Evolutionary conservation across 2,329 filamentous ascomycete genomes (phyloP).

Genomic region (Calonectria pseudoreteaudii): DNA sequence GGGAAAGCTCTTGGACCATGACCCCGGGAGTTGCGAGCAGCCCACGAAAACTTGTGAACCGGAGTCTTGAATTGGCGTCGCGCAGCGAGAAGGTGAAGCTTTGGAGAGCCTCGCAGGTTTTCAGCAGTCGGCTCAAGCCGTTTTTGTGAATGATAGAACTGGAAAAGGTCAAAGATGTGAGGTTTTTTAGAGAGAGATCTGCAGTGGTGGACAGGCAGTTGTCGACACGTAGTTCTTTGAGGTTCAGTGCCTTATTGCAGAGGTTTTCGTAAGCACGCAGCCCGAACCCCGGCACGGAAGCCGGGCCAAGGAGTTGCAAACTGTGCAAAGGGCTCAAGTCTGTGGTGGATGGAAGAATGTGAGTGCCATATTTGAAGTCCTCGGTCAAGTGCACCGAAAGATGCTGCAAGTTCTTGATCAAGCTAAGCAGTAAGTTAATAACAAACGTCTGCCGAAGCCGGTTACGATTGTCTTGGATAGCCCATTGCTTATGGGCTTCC

Average conservation of each 20-base stretch:
- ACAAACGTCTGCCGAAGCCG: not conserved
- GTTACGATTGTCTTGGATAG: too few relatives aligned
- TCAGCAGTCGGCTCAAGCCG: not conserved
- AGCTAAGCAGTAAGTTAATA: not conserved
- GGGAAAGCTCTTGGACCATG: not conserved
- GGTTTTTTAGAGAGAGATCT: not conserved
- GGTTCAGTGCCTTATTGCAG: not conserved
- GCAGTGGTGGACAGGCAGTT: not conserved
- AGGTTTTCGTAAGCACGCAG: not conserved
- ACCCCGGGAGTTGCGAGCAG: not conserved
- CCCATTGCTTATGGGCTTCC: too few relatives aligned
- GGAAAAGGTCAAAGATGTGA: not conserved
- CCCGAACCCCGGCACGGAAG: accelerated
- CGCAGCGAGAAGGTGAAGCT: not conserved
- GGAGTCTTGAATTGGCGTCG: not conserved
- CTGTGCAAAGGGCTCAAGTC: not conserved
- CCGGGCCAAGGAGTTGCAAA: not conserved
- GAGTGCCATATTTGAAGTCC: not conserved
- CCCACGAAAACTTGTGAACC: too few relatives aligned
- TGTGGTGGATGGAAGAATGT: not conserved
- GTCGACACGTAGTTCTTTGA: not conserved
- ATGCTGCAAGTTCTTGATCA: not conserved
- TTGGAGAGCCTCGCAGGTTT: not conserved
- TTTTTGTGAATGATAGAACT: not conserved
- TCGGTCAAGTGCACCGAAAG: not conserved